Evolutionary conservation across 176 grass and related monocot genomes (phyloP), one percentile per base, ranked within the genome.

Genomic region (Musa itinerans): DNA sequence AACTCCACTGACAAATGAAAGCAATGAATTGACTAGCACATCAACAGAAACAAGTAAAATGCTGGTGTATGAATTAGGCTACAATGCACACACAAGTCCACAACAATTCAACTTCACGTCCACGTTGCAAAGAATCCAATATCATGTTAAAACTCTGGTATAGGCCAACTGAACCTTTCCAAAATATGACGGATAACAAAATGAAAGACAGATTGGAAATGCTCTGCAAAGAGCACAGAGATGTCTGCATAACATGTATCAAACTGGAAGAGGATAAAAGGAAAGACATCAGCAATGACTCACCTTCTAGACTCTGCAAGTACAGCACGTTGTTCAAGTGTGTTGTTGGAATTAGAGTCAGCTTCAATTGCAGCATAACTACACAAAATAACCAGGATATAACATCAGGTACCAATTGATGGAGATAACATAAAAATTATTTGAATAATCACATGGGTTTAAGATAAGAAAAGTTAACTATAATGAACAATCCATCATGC

Each of bases 291-390:
- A 26, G 17, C 19, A 11, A 23, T 10, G 21, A 63, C 48, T 78
- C 63, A 78, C 76, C 76, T 78, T 78, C 50, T 78, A 20, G 76
- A 78, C 22, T 78, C 76, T 68, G 63, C 20, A 67, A 78, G 50
- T 63, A 78, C 13, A 67, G 64, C 63, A 29, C 51, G 76, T 29
- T 78, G 76, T 52, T 69, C 76, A 55, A 7, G 21, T 53, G 76
- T 27, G 53, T 78, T 78, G 24, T 68, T 51, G 17, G 51, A 54
- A 55, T 16, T 54, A 9, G 22, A 19, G 51, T 68, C 76, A 19
- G 23, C 16, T 63, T 78, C 63, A 9, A 10, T 68, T 54, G 64
- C 50, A 55, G 20, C 65, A 69, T 78, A 69, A 13, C 76, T 78
- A 63, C 52, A 78, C 11, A 68, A 78, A 68, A 61, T 61, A 61